Base-by-base conservation (phyloP, 2,329 filamentous ascomycete genomes). In the Acephala macrosclerotiorum region DNA sequence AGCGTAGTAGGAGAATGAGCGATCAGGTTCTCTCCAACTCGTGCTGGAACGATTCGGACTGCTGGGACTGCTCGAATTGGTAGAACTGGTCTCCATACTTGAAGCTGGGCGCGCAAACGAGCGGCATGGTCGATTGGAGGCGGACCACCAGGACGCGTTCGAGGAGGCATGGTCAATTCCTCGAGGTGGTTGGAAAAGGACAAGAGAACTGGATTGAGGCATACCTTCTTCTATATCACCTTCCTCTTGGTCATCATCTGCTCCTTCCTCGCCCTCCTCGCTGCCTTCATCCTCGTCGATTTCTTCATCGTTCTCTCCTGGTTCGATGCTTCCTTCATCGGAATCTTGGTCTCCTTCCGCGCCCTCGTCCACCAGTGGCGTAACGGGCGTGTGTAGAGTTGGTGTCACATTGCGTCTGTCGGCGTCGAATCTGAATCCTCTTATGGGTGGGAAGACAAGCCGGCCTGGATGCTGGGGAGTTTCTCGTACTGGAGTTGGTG, bases 241-340 rank as follows among this genome's bases (percentile, higher is more conserved):
- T 35, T 81, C 79, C 7, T 79, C 76, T 3, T 77, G 77, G 26
- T 69, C 77, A 26, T 77, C 76, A 0, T 71, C 70, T 14, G 73
- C 76, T 16, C 69, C 72, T 16, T 66, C 68, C 29, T 65, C 71
- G 8, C 64, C 68, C 14, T 49, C 56, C 40, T 71, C 63, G 7
- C 61, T 45, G 63, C 61, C 73, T 45, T 67, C 68, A 22, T 70
- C 74, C 8, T 72, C 72, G 9, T 74, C 73, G 16, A 72, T 69
- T 33, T 70, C 68, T 20, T 70, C 57, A n/a, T 68, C 67, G 38
- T 66, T 66, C 8, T 70, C 73, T 47, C 64, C 67, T 3, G 66
- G 70, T 35, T 71, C 70, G 6, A 71, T 66, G 18, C 63, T 33
- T 33, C 29, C 64, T 1, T 70, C 67, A 12, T 67, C 67, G 6